phyloP scores from a whole-genome alignment of 2,329 filamentous ascomycete genomes.

The Didymella exigua region DNA sequence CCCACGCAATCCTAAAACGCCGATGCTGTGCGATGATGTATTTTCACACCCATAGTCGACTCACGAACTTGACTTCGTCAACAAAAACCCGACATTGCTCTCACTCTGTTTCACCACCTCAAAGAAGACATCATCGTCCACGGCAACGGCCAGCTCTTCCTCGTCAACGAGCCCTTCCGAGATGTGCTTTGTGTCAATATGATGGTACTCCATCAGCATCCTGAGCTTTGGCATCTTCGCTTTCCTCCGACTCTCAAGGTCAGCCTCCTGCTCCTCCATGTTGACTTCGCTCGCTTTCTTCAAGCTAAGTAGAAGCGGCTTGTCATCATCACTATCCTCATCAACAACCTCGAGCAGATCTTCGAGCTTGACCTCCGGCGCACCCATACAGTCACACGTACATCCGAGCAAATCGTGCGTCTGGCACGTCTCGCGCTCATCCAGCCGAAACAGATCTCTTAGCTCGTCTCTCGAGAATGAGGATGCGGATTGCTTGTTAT shows the following conservation, averaged over 20 bases:
- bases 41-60: not conserved
- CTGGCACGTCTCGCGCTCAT: conserved; percentile 65
- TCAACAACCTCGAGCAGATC: conserved; percentile 22
- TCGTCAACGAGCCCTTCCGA: conserved; percentile 20
- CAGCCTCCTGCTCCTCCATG: conserved; percentile 53
- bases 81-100: conserved; percentile 55
- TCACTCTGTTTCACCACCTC: conserved; percentile 55
- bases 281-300: conserved; percentile 54
- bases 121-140: conserved; percentile 60
- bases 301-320: conserved; percentile 32
- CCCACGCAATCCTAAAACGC: not conserved
- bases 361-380: conserved; percentile 20
- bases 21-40: conserved; percentile 7
- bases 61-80: conserved; percentile 51
- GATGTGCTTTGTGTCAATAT: conserved; percentile 53
- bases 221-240: conserved; percentile 52
- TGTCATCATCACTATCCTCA: conserved; percentile 34
- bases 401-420: conserved; percentile 72
- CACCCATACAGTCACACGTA: conserved; percentile 63
- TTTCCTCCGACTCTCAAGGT: conserved; percentile 46
- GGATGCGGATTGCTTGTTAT: conserved; percentile 64
- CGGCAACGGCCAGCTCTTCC: conserved; percentile 41
- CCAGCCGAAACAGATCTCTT: conserved; percentile 69
- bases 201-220: conserved; percentile 61
- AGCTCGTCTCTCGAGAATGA: conserved; percentile 71